These are phyloP conservation scores for Saccharomycodes ludwigii DNA, from an alignment of 805 yeast genomes.

Conservation along the genomic window DNA sequence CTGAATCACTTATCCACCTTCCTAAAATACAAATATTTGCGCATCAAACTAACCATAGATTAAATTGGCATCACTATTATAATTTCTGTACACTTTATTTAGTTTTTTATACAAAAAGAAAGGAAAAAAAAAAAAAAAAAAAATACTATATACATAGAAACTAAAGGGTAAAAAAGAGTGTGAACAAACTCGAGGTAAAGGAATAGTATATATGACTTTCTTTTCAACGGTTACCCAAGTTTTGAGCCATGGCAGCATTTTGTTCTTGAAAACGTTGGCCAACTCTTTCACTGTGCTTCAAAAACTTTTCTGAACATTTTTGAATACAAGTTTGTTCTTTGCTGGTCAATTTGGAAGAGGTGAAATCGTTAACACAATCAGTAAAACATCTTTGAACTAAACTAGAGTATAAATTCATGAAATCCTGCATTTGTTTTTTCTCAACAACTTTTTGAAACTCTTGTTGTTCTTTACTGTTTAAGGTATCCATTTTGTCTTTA, in stretches of 20 bases:
- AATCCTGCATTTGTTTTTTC: conserved; percentile 96
- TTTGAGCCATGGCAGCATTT: conserved; percentile 70
- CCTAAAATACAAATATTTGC: too few relatives aligned
- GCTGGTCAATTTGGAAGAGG: conserved; percentile 73
- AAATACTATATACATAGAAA: too few relatives aligned
- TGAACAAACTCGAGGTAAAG: too few relatives aligned
- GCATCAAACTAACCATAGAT: too few relatives aligned
- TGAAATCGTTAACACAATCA: conserved; percentile 97
- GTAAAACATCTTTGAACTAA: conserved; percentile 93
- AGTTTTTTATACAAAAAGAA: too few relatives aligned
- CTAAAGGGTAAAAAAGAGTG: too few relatives aligned
- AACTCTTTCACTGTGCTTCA: conserved; percentile 95
- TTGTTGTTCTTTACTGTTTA: conserved; percentile 92
- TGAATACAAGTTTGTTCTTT: conserved; percentile 79
- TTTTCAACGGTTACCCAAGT: too few relatives aligned
- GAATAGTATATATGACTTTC: too few relatives aligned
- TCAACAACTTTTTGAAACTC: conserved; percentile 92
- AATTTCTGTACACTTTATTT: too few relatives aligned
- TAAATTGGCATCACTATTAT: too few relatives aligned
- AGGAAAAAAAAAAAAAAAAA: too few relatives aligned
- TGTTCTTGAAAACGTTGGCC: conserved; percentile 99
- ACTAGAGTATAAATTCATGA: conserved; percentile 92
- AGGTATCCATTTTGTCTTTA: conserved; percentile 64
- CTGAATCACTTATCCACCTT: too few relatives aligned
- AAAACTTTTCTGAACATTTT: conserved; percentile 93